Conservation (phyloP, 192 early-diverging fungal genomes). For the Podila epicladia region DNA sequence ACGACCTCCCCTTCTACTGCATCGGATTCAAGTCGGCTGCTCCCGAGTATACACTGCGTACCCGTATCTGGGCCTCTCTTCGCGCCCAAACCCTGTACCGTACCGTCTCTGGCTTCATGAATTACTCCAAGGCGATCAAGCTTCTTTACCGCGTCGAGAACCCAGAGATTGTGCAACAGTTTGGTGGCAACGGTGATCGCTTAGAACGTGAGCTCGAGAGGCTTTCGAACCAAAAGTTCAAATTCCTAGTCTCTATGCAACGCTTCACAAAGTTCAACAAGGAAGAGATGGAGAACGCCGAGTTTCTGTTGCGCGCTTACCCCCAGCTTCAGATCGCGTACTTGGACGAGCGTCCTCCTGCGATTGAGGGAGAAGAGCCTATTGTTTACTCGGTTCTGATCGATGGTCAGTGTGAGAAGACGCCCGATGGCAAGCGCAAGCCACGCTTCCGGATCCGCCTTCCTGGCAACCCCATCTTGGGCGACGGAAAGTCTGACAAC, state of each 20-base stretch:
- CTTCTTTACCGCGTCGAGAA: slow-evolving; percentile 83
- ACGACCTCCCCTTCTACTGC: slow-evolving; percentile 84
- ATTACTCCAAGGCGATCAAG: slow-evolving; percentile 87
- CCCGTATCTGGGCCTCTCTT: slow-evolving; percentile 89
- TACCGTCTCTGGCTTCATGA: slow-evolving; percentile 89
- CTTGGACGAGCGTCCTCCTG: slow-evolving; percentile 73
- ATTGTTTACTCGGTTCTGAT: slow-evolving; percentile 74
- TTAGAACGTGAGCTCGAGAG: slow-evolving; percentile 75
- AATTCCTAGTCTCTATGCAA: slow-evolving; percentile 88
- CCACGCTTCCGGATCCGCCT: slow-evolving; percentile 81
- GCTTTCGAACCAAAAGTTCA: slow-evolving; percentile 82
- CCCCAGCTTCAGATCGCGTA: slow-evolving; percentile 86
- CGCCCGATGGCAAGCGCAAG: slow-evolving; percentile 77
- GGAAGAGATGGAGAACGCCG: slow-evolving; percentile 78
- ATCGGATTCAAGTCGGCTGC: slow-evolving; percentile 85
- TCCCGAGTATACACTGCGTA: slow-evolving; percentile 84
- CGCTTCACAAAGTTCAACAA: slow-evolving; percentile 81
- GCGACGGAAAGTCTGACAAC: slow-evolving; percentile 92
- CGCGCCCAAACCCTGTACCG: slow-evolving; percentile 88
- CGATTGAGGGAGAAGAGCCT: slow-evolving; percentile 68
- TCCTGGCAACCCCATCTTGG: slow-evolving; percentile 88
- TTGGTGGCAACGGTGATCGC: slow-evolving; percentile 70
- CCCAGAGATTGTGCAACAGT: slow-evolving; percentile 75
- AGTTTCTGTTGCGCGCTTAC: slow-evolving; percentile 79
- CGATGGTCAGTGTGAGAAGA: slow-evolving; percentile 77